Evolutionary conservation across 1,284 basidiomycete species (phyloP), one percentile per base, ranked within the genome.

Genomic region (Papiliotrema fonsecae): DNA sequence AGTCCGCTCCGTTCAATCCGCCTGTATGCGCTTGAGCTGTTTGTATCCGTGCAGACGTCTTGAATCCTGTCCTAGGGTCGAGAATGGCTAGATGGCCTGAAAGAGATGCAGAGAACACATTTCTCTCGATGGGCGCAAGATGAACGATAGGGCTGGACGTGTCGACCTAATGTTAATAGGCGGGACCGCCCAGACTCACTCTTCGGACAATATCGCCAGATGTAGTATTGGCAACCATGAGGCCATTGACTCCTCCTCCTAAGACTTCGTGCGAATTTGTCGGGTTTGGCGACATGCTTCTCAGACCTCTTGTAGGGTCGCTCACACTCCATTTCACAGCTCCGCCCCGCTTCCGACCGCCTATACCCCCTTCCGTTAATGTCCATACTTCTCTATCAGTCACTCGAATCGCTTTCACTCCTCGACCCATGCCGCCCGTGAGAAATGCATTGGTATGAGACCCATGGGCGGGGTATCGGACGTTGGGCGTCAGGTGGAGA

Each of bases 21-120:
- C 83, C 83, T 18, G 80, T 78, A 70, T 96, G 91, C 0, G 90
- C 88, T 60, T 83, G 82, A 13, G 86, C 80, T 4, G 80, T 58
- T 61, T 76, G 66, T 79, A 80, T 37, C 70, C 65, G 32, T 68
- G 58, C 50, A 54, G 76, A 55, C 75, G 75, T 51, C 73, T 74
- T 60, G 79, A 78, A 60, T 59, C 77, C 67, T 78, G 73, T 26
- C 78, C 85, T 26, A 78, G 90, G 79, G 67, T 98, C 94, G 64
- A 96, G 87, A 3, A 84, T 79, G 22, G 90, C 81, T 14, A 97
- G 72, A 65, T 79, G 82, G 1, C 94, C 94, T 67, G 96, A 91
- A 6, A 85, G 79, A 6, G 83, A 83, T 0, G 88, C 91, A 21
- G 87, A 83, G 18, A 92, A 71, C 27, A 97, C 62, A 1, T 62